A percentile compares a stretch with the other conserved stretches of the same genome.
These are phyloP conservation scores for Colletotrichum eremochloae DNA, from an alignment of 2,329 filamentous ascomycete species.

Conservation along the genomic window DNA sequence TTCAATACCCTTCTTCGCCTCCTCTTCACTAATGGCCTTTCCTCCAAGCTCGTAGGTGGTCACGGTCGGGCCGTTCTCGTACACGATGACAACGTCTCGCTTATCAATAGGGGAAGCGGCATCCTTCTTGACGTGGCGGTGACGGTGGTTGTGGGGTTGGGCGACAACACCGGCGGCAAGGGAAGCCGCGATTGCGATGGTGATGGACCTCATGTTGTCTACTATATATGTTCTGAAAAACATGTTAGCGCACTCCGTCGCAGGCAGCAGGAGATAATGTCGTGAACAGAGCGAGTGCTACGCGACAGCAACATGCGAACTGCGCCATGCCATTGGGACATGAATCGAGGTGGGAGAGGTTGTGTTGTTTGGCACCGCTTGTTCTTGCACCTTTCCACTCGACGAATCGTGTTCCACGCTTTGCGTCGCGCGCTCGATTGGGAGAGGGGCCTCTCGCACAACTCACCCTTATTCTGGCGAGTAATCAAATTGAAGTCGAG, in stretches of 20 bases:
- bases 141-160: constrained; percentile 71
- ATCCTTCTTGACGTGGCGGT: constrained; percentile 70
- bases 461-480: constrained; percentile 35
- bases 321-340: background rate
- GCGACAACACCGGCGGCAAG: constrained; percentile 67
- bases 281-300: background rate
- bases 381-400: background rate
- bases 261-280: background rate
- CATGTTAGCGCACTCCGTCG: constrained; percentile 22
- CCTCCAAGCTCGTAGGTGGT: constrained; percentile 81
- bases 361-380: background rate
- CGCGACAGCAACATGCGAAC: background rate
- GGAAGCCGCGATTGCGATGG: constrained; percentile 66
- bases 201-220: constrained; percentile 62
- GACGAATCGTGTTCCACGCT: background rate
- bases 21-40: constrained; percentile 68
- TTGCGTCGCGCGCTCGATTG: background rate
- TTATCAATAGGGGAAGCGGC: constrained; percentile 61
- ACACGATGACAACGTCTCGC: constrained; percentile 64
- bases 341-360: background rate
- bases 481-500: constrained; percentile 16
- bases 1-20: constrained; percentile 79
- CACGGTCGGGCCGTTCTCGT: constrained; percentile 72
- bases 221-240: constrained; percentile 20
- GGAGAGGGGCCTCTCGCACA: background rate